Conservation (phyloP, 306 rosid genomes). For the Dryas alaskensis region DNA sequence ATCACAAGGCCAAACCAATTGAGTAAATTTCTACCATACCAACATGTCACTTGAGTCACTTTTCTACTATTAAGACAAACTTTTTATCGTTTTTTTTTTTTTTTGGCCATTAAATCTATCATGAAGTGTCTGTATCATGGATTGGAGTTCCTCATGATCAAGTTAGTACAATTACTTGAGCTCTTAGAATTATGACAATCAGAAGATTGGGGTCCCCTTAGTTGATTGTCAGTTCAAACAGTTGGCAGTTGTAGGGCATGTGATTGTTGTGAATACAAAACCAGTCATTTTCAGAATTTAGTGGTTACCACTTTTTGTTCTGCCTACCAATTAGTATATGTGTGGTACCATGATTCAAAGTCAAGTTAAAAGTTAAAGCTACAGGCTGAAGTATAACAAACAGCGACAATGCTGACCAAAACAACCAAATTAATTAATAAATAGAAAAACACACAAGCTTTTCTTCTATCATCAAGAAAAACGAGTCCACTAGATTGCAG, state of each 20-base stretch:
- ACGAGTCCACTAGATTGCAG: slow-evolving; percentile 32
- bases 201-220: slow-evolving; percentile 19
- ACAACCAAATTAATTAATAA: slow-evolving; percentile 20
- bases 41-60: too few relatives aligned
- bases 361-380: not conserved
- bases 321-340: not conserved
- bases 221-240: not conserved
- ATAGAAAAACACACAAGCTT: slow-evolving; percentile 29
- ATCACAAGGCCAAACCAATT: too few relatives aligned
- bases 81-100: too few relatives aligned
- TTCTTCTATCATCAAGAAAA: slow-evolving; percentile 26
- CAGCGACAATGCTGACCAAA: not conserved
- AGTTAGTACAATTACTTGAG: not conserved
- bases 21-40: too few relatives aligned
- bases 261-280: not conserved
- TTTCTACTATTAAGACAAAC: too few relatives aligned
- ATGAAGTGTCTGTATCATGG: too few relatives aligned
- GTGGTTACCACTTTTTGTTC: not conserved
- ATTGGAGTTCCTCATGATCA: too few relatives aligned
- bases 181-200: not conserved
- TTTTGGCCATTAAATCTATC: too few relatives aligned
- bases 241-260: not conserved
- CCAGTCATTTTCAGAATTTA: not conserved
- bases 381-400: not conserved
- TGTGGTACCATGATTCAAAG: not conserved